Conservation (phyloP, 2,329 filamentous ascomycete genomes). For the Neonectria magnoliae region DNA sequence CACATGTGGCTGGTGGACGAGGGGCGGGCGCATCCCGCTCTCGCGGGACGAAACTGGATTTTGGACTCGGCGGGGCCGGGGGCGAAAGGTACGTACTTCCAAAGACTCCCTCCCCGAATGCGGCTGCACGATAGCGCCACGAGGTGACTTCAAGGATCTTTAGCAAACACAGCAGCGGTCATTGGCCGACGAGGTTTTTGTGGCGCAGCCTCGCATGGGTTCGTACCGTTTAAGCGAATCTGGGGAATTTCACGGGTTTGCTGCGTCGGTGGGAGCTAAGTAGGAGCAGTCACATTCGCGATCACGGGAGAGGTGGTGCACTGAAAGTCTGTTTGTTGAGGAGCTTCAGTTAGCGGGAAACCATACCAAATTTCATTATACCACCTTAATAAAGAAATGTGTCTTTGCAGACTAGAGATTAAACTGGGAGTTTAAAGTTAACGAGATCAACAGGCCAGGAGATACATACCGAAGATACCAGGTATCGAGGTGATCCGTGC, state of each 20-base stretch:
- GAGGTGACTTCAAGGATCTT: neutral
- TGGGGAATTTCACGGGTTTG: constrained; percentile 31
- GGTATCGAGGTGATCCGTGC: constrained; percentile 38
- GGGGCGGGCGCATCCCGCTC: neutral
- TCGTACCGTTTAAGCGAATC: constrained; percentile 17
- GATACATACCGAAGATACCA: constrained; percentile 20
- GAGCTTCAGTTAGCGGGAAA: neutral
- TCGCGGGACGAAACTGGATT: constrained; percentile 18
- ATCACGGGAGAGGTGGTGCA: neutral
- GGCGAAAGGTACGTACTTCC: neutral
- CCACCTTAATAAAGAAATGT: neutral
- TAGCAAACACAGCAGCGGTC: neutral
- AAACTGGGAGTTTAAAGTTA: no score
- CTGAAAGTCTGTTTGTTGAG: neutral
- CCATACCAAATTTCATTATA: neutral
- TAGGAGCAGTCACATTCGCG: constrained; percentile 9
- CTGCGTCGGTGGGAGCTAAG: constrained; percentile 14
- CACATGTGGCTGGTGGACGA: constrained; percentile 17
- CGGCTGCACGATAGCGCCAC: constrained; percentile 11
- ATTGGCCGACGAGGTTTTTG: constrained; percentile 29
- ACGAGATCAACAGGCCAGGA: neutral
- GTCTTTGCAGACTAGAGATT: neutral
- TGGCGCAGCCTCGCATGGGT: constrained; percentile 35
- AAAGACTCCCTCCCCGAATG: neutral
- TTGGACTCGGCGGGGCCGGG: neutral